Percentiles rank a stretch among this genome's conserved stretches.
Conservation (phyloP, 2,329 filamentous ascomycete species). For the Hyphodiscus sp. region DNA sequence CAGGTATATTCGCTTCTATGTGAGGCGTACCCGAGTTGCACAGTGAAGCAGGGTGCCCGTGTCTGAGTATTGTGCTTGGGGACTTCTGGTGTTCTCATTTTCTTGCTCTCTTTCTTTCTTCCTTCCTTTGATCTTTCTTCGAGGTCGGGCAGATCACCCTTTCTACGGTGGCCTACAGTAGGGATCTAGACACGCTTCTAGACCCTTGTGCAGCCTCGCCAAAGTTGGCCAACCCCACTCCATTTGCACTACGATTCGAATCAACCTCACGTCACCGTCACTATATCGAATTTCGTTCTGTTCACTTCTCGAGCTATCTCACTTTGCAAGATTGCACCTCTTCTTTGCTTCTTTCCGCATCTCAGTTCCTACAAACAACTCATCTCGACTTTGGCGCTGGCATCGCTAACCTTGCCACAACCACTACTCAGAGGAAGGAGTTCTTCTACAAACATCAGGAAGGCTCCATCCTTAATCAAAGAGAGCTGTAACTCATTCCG, state of each 20-base stretch:
- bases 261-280: background rate
- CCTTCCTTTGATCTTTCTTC: too few relatives aligned
- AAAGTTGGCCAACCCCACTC: background rate
- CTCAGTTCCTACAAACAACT: background rate
- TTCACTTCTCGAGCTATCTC: background rate
- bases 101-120: background rate
- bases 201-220: too few relatives aligned
- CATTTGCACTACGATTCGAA: background rate
- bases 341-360: background rate
- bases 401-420: background rate
- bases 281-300: background rate
- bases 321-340: background rate
- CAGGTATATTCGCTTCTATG: background rate
- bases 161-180: too few relatives aligned
- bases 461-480: background rate
- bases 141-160: too few relatives aligned
- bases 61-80: background rate
- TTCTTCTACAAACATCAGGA: background rate
- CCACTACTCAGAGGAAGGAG: background rate
- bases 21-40: background rate
- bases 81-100: background rate
- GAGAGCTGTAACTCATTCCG: background rate
- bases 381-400: background rate
- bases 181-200: too few relatives aligned
- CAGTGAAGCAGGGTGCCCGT: background rate